Percentiles rank a stretch among this genome's conserved stretches.
These are phyloP conservation scores for Neurospora sp. DNA, from an alignment of 495 filamentous ascomycete genomes.

Conservation along the genomic window DNA sequence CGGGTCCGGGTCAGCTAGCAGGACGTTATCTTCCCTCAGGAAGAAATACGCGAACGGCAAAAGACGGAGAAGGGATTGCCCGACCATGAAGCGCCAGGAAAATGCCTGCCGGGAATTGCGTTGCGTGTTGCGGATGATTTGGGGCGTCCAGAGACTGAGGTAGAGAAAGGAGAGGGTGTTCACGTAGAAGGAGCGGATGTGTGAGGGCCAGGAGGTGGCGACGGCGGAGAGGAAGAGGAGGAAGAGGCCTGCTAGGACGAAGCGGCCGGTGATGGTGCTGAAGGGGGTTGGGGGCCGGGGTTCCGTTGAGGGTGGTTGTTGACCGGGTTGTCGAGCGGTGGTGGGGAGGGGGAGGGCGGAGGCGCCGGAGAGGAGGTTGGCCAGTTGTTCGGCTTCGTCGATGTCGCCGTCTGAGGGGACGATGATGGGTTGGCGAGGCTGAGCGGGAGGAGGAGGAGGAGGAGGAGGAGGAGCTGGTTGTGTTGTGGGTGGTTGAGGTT, in stretches of 20 bases:
- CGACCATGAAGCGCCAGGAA: slow-evolving; percentile 77
- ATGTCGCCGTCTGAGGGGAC: slow-evolving; percentile 79
- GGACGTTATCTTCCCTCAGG: slow-evolving; percentile 58
- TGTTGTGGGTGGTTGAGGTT: slow-evolving; percentile 18
- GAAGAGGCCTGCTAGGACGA: slow-evolving; percentile 60
- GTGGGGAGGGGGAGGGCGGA: slow-evolving; percentile 10
- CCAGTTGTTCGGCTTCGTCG: slow-evolving; percentile 42
- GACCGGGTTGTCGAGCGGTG: slow-evolving; percentile 1
- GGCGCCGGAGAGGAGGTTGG: slow-evolving; percentile 29
- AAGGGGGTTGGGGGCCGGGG: slow-evolving; percentile 35
- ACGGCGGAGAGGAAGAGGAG: slow-evolving; percentile 67
- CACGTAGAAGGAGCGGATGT: slow-evolving; percentile 59
- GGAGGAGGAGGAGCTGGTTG: slow-evolving; percentile 45
- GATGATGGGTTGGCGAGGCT: slow-evolving; percentile 52
- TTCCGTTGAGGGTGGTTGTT: slow-evolving; percentile 24
- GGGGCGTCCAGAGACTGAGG: slow-evolving; percentile 83
- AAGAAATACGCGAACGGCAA: slow-evolving; percentile 78
- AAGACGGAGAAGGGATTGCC: slow-evolving; percentile 67
- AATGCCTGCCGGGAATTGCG: slow-evolving; percentile 86
- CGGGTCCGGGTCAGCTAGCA: slow-evolving; percentile 65
- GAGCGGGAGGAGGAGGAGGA: slow-evolving; percentile 55
- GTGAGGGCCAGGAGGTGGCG: slow-evolving; percentile 62
- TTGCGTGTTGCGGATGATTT: slow-evolving; percentile 81
- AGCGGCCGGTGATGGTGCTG: slow-evolving; percentile 67
- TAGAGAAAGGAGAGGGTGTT: slow-evolving; percentile 60